Evolutionary conservation across 345 rosid species (phyloP).

Genomic region (Euphorbia lathyris): DNA sequence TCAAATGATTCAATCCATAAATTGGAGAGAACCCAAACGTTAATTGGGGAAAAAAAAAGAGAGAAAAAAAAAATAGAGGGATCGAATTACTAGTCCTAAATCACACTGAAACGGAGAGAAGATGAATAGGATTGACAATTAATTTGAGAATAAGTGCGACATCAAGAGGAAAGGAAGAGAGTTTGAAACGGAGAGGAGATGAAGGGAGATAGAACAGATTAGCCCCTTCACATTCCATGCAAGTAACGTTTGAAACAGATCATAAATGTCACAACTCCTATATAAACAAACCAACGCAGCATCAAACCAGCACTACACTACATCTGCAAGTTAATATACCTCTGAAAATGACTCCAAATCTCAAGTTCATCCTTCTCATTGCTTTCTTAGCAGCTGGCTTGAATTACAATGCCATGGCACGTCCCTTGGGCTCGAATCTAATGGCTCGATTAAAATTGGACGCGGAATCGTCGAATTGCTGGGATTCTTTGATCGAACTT

Average conservation of each 20-base stretch:
- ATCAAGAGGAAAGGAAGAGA: no score
- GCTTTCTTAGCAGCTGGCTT: constrained; percentile 12
- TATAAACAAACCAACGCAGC: neutral
- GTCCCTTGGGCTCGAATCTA: constrained; percentile 15
- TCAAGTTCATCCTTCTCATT: neutral
- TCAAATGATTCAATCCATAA: no score
- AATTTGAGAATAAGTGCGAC: no score
- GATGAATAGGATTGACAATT: no score
- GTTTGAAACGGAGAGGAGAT: no score
- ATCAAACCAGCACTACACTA: neutral
- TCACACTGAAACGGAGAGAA: no score
- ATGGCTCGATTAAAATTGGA: constrained; percentile 39
- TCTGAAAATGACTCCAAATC: neutral
- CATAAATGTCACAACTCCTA: neutral
- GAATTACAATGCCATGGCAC: constrained; percentile 2
- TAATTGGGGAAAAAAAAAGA: no score
- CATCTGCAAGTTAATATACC: neutral
- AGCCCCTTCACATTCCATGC: no score
- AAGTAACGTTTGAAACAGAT: neutral
- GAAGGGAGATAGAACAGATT: no score
- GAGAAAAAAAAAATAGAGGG: no score
- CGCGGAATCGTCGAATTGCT: constrained; percentile 49
- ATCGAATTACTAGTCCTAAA: no score
- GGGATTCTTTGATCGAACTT: constrained; percentile 71
- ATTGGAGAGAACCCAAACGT: no score